A percentile compares a stretch with the other conserved stretches of the same genome.
Conservation (phyloP, 441 rosid species). For the Syzygium malaccense region DNA sequence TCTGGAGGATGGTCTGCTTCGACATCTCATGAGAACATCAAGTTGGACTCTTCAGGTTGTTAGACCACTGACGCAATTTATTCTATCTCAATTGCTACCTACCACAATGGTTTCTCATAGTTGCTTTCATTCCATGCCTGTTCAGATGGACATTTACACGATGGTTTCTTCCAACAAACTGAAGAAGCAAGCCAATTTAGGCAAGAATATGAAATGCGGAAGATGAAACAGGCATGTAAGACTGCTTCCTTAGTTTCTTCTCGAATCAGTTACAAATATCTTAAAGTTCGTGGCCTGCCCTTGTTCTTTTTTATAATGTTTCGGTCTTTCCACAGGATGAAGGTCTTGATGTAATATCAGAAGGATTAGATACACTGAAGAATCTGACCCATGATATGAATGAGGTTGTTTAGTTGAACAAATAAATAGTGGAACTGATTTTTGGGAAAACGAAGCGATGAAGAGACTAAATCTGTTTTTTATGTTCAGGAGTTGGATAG, state of each 20-base stretch:
- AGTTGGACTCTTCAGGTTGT: constrained; percentile 54
- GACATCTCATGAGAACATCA: constrained; percentile 34
- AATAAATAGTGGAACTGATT: background rate
- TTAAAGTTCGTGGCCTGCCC: background rate
- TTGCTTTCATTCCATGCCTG: background rate
- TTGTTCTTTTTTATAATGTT: background rate
- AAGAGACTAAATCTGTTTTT: background rate
- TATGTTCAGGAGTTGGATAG: constrained; percentile 53
- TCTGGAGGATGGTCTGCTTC: constrained; percentile 46
- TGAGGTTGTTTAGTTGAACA: constrained; percentile 31
- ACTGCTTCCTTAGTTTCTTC: background rate
- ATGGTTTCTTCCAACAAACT: constrained; percentile 34
- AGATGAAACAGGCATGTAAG: constrained; percentile 50
- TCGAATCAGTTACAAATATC: background rate
- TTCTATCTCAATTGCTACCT: background rate
- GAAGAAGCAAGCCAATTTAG: constrained; percentile 50
- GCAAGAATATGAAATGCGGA: constrained; percentile 53
- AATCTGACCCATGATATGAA: constrained; percentile 53
- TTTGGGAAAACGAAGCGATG: background rate
- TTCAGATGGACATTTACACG: constrained; percentile 33
- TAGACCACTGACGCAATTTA: background rate
- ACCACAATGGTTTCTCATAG: background rate
- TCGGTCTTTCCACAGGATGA: constrained; percentile 29
- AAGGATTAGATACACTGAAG: constrained; percentile 51
- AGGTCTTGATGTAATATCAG: constrained; percentile 63